Percentiles rank a stretch among this genome's conserved stretches.
Evolutionary conservation across 2,329 filamentous ascomycete species (phyloP).

Genomic region (Cadophora luteo-olivacea): DNA sequence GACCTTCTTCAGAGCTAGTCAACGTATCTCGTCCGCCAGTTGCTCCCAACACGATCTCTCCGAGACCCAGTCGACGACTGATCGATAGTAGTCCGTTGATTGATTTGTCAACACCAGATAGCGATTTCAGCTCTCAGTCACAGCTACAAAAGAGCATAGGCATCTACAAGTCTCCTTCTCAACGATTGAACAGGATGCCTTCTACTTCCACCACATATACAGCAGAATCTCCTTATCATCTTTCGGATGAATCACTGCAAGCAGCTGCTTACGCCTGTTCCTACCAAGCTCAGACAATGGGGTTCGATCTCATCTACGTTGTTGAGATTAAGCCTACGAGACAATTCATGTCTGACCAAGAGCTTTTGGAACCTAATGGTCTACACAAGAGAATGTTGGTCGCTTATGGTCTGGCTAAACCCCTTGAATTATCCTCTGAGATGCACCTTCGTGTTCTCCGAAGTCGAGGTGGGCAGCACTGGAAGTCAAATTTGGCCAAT

Average conservation of each 20-base stretch:
- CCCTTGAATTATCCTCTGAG: constrained; percentile 33
- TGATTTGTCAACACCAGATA: background rate
- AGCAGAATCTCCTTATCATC: background rate
- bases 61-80: background rate
- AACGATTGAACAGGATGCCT: background rate
- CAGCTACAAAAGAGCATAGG: background rate
- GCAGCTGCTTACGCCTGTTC: constrained; percentile 40
- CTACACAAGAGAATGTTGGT: constrained; percentile 39
- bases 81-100: constrained; percentile 10
- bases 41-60: background rate
- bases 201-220: background rate
- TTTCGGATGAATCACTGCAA: background rate
- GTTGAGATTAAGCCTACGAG: constrained; percentile 30
- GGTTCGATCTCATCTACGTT: constrained; percentile 44
- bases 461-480: constrained; percentile 22
- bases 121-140: background rate
- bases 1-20: background rate
- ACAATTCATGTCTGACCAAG: constrained; percentile 32
- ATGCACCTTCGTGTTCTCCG: constrained; percentile 41
- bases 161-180: background rate
- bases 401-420: constrained; percentile 38
- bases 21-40: background rate
- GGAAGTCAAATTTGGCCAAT: constrained; percentile 5
- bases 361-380: constrained; percentile 30
- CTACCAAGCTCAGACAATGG: constrained; percentile 37